A percentile compares a stretch with the other conserved stretches of the same genome.
phyloP scores from a whole-genome alignment of 1,284 basidiomycete species.

The Heterobasidion irregulare region DNA sequence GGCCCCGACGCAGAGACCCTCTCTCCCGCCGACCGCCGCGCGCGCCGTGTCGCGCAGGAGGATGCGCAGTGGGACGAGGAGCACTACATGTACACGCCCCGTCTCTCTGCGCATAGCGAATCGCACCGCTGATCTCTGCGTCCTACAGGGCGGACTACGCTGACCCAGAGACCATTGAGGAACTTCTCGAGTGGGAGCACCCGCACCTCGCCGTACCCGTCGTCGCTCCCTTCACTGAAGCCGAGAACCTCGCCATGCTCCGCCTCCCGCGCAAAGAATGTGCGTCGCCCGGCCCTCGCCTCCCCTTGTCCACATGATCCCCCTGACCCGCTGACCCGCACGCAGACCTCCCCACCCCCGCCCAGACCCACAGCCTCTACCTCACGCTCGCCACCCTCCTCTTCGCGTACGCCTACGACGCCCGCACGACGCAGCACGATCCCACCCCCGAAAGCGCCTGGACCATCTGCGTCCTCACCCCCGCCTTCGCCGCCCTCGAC shows the following conservation, averaged over 20 bases:
- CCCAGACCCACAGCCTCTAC: constrained; percentile 53
- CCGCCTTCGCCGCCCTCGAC: constrained; percentile 72
- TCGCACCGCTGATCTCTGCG: not conserved
- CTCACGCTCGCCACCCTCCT: constrained; percentile 60
- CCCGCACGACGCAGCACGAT: constrained; percentile 64
- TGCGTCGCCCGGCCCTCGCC: constrained; percentile 24
- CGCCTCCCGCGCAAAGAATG: constrained; percentile 72
- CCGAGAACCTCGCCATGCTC: constrained; percentile 61
- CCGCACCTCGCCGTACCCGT: constrained; percentile 29
- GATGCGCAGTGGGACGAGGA: constrained; percentile 74
- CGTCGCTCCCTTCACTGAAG: constrained; percentile 52
- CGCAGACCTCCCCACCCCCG: constrained; percentile 50
- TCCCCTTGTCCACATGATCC: constrained; percentile 1
- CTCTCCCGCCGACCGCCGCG: constrained; percentile 34
- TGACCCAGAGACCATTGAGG: constrained; percentile 66
- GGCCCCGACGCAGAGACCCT: constrained; percentile 55
- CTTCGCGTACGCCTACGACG: constrained; percentile 71
- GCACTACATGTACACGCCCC: constrained; percentile 59
- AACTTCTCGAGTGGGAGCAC: constrained; percentile 55
- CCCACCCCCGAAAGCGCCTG: constrained; percentile 78
- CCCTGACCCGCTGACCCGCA: not conserved
- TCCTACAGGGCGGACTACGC: constrained; percentile 63
- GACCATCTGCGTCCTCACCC: constrained; percentile 64
- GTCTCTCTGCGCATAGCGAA: not conserved
- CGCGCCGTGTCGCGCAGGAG: constrained; percentile 45